Conservation (phyloP, 1,284 basidiomycete species). For the Leucoagaricus sp. region DNA sequence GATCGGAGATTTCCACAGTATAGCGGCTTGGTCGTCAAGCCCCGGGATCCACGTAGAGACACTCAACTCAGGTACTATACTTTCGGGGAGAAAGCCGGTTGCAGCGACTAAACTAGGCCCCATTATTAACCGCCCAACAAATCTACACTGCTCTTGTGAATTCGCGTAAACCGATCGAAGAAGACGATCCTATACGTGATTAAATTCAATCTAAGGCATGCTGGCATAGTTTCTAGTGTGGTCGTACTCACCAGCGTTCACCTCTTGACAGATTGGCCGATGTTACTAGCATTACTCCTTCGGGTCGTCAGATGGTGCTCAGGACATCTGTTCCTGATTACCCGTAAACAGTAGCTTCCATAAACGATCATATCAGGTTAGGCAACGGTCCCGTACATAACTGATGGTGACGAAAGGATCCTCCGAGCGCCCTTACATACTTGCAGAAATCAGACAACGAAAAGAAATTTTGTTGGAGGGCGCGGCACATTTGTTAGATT, state of each 20-base stretch:
- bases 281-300: conserved; percentile 9
- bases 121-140: background rate
- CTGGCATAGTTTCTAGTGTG: background rate
- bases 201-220: background rate
- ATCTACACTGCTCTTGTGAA: background rate
- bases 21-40: conserved; percentile 1
- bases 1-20: conserved; percentile 17
- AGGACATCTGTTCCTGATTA: conserved; percentile 11
- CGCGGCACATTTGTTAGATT: background rate
- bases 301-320: conserved; percentile 7
- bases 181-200: background rate
- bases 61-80: conserved; percentile 6
- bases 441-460: background rate
- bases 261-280: background rate
- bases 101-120: background rate
- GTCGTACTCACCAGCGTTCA: background rate
- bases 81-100: conserved; percentile 7
- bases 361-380: background rate
- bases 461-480: background rate
- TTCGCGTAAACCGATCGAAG: background rate
- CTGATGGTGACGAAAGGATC: background rate
- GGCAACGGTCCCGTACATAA: background rate
- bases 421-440: background rate
- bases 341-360: conserved; percentile 1
- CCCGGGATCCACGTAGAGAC: conserved; percentile 13